phyloP scores from a whole-genome alignment of 1,284 basidiomycete species.

The Ustilago shanxiensis region DNA sequence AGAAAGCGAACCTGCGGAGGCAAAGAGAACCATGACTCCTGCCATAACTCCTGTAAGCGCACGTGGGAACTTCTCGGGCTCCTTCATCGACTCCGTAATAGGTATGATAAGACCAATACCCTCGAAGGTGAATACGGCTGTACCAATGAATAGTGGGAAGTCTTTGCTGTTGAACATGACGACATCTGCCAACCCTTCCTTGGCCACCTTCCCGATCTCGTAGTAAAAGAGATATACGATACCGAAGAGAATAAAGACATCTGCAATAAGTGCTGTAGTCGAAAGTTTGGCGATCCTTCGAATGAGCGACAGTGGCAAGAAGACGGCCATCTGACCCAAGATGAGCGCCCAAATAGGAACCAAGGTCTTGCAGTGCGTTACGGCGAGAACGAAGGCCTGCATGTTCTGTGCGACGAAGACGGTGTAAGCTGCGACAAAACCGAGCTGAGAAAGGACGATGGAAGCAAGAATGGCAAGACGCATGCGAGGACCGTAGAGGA shows the following conservation, averaged over 20 bases:
- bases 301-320: conserved; percentile 72
- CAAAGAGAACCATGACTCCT: conserved; percentile 82
- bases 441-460: conserved; percentile 89
- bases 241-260: conserved; percentile 93
- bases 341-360: conserved; percentile 86
- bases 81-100: conserved; percentile 91
- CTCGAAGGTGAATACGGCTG: conserved; percentile 98
- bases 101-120: conserved; percentile 97
- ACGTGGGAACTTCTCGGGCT: conserved; percentile 90
- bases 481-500: conserved; percentile 92
- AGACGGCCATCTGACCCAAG: conserved; percentile 83
- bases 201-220: conserved; percentile 60
- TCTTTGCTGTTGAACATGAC: conserved; percentile 87
- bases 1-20: conserved; percentile 86
- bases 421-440: conserved; percentile 88
- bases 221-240: conserved; percentile 71
- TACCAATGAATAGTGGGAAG: conserved; percentile 93
- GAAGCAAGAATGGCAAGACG: conserved; percentile 87
- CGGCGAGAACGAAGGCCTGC: conserved; percentile 82
- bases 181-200: conserved; percentile 76
- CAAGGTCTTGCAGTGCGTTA: conserved; percentile 81
- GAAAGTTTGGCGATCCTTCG: conserved; percentile 78
- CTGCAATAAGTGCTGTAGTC: conserved; percentile 90
- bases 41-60: conserved; percentile 92
- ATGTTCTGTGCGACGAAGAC: conserved; percentile 97